A percentile compares a stretch with the other conserved stretches of the same genome.
phyloP scores from a whole-genome alignment of 495 filamentous ascomycete species.

The Tuber indicum region DNA sequence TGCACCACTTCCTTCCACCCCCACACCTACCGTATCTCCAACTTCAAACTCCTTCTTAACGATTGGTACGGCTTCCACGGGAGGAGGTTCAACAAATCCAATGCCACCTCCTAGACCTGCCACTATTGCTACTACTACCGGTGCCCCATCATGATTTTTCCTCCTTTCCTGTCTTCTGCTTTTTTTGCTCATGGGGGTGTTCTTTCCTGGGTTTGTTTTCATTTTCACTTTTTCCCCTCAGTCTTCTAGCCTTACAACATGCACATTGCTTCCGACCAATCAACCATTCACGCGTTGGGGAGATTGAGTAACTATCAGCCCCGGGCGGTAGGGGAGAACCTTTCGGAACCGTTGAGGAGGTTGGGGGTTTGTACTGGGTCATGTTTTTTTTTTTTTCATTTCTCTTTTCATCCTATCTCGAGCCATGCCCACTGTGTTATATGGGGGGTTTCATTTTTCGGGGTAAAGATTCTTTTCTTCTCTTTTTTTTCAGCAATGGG shows the following conservation, averaged over 20 bases:
- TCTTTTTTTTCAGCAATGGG: background rate
- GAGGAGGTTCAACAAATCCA: background rate
- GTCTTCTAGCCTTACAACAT: background rate
- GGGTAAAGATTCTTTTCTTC: background rate
- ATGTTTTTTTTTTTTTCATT: background rate
- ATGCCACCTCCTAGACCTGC: background rate
- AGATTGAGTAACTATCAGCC: background rate
- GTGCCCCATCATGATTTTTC: background rate
- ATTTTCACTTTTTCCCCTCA: background rate
- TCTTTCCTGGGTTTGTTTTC: conserved; percentile 2
- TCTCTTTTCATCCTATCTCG: background rate
- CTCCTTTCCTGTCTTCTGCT: background rate
- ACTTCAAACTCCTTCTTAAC: conserved; percentile 12
- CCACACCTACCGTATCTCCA: conserved; percentile 24
- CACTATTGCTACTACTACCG: background rate
- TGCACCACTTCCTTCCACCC: conserved; percentile 14
- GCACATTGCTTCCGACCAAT: background rate
- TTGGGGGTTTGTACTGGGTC: background rate
- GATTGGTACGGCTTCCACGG: background rate
- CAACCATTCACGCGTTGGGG: background rate
- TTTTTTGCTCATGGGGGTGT: conserved; percentile 1
- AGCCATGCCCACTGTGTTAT: background rate
- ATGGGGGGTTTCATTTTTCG: background rate
- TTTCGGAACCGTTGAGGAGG: background rate
- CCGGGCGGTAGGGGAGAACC: background rate